These are phyloP conservation scores for Fomitopsis palustris DNA, from an alignment of 1,284 basidiomycete genomes.

Conservation along the genomic window DNA sequence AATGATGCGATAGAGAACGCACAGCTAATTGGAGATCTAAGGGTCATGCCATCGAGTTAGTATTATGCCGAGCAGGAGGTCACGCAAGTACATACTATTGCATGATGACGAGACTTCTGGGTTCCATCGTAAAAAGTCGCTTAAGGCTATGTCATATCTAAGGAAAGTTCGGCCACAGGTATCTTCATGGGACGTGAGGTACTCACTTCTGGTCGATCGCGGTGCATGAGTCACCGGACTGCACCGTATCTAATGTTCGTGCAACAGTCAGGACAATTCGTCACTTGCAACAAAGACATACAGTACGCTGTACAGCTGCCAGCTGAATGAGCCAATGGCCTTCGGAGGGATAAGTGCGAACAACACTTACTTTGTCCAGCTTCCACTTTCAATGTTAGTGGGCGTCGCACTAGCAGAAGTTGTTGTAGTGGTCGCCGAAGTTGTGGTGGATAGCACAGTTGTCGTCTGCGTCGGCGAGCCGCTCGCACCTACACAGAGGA, in stretches of 20 bases:
- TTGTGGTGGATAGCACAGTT: not conserved
- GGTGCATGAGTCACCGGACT: not conserved
- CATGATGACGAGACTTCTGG: not conserved
- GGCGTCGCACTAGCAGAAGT: not conserved
- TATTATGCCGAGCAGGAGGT: not conserved
- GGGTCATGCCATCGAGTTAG: not conserved
- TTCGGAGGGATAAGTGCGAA: not conserved
- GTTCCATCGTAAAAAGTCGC: not conserved
- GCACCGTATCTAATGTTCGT: not conserved
- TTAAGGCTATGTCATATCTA: not conserved
- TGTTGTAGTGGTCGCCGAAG: not conserved
- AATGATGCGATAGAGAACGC: too few species aligned
- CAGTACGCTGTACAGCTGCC: not conserved
- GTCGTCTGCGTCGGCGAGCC: not conserved
- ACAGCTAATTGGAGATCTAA: not conserved
- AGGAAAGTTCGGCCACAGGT: too few species aligned
- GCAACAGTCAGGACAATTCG: not conserved
- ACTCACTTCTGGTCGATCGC: not conserved
- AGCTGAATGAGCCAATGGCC: not conserved
- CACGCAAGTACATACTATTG: not conserved
- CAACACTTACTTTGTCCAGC: not conserved
- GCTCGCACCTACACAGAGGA: not conserved
- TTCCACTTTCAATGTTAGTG: not conserved
- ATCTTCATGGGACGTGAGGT: not conserved
- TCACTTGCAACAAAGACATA: not conserved